Evolutionary conservation across 371 early-diverging fungal species (phyloP).

Genomic region (Funneliformis caledonium): DNA sequence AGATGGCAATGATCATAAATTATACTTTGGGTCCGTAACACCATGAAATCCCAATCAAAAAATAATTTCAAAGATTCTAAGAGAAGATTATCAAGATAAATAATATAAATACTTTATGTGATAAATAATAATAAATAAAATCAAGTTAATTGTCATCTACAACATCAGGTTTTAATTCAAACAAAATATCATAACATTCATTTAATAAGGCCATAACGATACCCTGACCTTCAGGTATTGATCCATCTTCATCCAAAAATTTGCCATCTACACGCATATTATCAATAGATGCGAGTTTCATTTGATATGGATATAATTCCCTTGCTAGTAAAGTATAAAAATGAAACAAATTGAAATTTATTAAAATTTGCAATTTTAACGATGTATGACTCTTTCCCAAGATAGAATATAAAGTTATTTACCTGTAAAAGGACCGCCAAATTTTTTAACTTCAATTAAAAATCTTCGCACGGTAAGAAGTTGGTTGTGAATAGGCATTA

Average conservation of each 20-base stretch:
- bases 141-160: conserved; percentile 42
- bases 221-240: conserved; percentile 87
- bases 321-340: conserved; percentile 52
- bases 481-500: conserved; percentile 86
- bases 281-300: conserved; percentile 84
- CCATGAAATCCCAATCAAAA: too few relatives aligned
- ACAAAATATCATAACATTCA: conserved; percentile 88
- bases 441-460: conserved; percentile 79
- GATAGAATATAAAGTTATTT: conserved; percentile 16
- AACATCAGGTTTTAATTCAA: conserved; percentile 68
- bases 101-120: too few relatives aligned
- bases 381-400: not conserved
- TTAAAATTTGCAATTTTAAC: not conserved
- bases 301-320: conserved; percentile 89
- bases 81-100: too few relatives aligned
- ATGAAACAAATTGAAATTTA: conserved; percentile 20
- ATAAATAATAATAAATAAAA: not conserved
- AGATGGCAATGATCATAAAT: too few relatives aligned
- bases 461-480: conserved; percentile 84
- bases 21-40: too few relatives aligned
- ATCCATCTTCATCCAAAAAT: conserved; percentile 82
- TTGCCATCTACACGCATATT: conserved; percentile 85
- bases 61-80: too few relatives aligned
- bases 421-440: conserved; percentile 80
- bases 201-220: conserved; percentile 82